phyloP scores from a whole-genome alignment of 306 rosid species.

The Mucuna pruriens region DNA sequence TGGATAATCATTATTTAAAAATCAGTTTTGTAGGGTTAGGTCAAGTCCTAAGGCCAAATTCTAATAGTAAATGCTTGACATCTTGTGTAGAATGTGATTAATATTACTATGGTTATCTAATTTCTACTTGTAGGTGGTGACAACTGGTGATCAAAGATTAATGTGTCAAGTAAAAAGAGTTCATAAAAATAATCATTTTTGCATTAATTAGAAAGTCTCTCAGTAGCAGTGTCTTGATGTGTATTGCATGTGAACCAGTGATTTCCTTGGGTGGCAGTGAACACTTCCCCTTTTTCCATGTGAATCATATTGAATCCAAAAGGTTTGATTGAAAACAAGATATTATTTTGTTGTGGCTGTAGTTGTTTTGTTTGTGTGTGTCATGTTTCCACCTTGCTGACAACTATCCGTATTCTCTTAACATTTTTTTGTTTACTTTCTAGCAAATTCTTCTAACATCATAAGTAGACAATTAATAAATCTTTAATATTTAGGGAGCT shows the following conservation, averaged over 20 bases:
- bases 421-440: background rate
- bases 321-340: background rate
- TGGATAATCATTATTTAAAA: too few relatives aligned
- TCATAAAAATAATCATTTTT: background rate
- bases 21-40: too few relatives aligned
- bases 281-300: background rate
- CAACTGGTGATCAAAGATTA: background rate
- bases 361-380: background rate
- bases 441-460: background rate
- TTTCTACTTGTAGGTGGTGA: constrained; percentile 2
- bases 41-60: too few relatives aligned
- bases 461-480: background rate
- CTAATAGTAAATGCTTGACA: constrained; percentile 28
- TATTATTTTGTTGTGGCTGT: background rate
- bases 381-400: background rate
- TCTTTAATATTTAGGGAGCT: background rate
- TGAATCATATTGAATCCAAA: background rate
- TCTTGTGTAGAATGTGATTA: background rate
- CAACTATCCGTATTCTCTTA: background rate
- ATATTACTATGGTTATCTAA: background rate
- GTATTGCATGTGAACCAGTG: background rate
- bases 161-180: background rate
- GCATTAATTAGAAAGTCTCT: background rate
- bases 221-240: background rate
- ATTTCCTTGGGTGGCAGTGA: background rate